A percentile compares a stretch with the other conserved stretches of the same genome.
These are phyloP conservation scores for Microcos paniculata DNA, from an alignment of 345 rosid species.

Conservation along the genomic window DNA sequence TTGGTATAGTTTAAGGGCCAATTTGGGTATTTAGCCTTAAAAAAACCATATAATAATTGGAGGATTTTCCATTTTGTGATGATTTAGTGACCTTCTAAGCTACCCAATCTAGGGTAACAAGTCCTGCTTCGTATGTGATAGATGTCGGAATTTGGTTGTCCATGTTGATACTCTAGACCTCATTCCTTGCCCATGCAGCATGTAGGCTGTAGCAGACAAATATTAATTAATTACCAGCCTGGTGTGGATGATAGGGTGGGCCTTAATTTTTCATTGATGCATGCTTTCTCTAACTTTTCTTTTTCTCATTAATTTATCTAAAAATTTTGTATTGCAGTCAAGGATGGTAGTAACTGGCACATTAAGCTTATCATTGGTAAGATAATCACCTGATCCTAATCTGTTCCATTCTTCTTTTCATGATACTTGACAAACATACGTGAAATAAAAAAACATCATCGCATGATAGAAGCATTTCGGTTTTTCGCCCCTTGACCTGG, in stretches of 20 bases:
- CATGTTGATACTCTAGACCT: background rate
- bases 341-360: accelerated
- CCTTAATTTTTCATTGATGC: background rate
- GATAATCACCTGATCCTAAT: background rate
- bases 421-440: no score
- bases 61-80: background rate
- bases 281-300: background rate
- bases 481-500: no score
- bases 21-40: no score
- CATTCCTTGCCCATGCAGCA: no score
- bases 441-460: no score
- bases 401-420: background rate
- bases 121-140: background rate
- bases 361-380: constrained; percentile 31
- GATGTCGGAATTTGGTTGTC: background rate
- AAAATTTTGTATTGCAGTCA: background rate
- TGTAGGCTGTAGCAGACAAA: no score
- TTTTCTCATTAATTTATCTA: background rate
- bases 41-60: no score
- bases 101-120: background rate
- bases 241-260: background rate
- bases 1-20: no score
- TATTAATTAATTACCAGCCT: background rate
- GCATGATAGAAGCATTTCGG: no score
- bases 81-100: background rate